A percentile compares a stretch with the other conserved stretches of the same genome.
These are phyloP conservation scores for Heimioporus sp. DNA, from an alignment of 768 basidiomycete genomes.

Conservation along the genomic window DNA sequence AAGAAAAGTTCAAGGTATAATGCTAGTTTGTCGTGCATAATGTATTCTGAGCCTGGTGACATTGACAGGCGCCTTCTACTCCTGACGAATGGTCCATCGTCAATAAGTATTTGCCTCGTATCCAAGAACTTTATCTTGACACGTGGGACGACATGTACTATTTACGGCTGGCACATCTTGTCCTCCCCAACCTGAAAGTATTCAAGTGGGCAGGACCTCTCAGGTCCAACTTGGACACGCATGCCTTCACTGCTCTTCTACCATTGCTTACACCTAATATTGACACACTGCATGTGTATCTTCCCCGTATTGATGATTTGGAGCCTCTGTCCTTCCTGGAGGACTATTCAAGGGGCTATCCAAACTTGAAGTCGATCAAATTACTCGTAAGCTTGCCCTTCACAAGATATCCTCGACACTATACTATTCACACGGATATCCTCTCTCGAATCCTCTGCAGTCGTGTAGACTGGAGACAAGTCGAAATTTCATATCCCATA, in stretches of 20 bases:
- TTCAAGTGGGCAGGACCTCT: not conserved
- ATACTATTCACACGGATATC: too few relatives aligned
- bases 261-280: not conserved
- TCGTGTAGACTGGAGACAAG: too few relatives aligned
- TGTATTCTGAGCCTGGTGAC: not conserved
- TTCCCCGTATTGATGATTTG: too few relatives aligned
- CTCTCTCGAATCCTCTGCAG: too few relatives aligned
- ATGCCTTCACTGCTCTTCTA: not conserved
- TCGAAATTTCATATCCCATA: not conserved
- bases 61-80: not conserved
- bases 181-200: not conserved
- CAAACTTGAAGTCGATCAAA: too few relatives aligned
- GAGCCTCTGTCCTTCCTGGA: too few relatives aligned
- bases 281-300: not conserved
- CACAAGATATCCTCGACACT: too few relatives aligned
- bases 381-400: too few relatives aligned
- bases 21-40: not conserved
- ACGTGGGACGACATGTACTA: not conserved
- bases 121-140: not conserved
- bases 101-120: not conserved
- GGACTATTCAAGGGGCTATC: too few relatives aligned
- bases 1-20: not conserved
- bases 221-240: too few relatives aligned
- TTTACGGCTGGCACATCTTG: not conserved
- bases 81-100: not conserved